These are phyloP conservation scores for Pseudoperonospora humuli DNA, from an alignment of 352 stramenopile species.

Conservation along the genomic window DNA sequence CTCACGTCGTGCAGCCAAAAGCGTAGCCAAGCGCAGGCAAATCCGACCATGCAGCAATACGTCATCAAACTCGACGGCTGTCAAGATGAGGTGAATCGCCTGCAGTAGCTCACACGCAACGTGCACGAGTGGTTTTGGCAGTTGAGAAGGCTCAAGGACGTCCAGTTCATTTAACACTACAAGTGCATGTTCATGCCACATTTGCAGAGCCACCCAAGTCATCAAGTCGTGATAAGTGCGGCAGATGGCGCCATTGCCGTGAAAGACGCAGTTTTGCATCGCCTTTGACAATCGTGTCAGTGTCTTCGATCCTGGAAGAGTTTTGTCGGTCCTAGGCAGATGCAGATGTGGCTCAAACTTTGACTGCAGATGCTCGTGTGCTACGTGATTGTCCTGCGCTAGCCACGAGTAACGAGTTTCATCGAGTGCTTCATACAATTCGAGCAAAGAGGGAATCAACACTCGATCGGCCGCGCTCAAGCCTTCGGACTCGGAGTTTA, in stretches of 20 bases:
- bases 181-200: constrained; percentile 31
- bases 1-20: constrained; percentile 27
- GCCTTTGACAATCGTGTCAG: constrained; percentile 15
- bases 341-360: neutral
- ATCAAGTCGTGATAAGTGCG: constrained; percentile 29
- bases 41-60: constrained; percentile 40
- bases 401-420: constrained; percentile 13
- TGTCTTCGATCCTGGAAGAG: constrained; percentile 4
- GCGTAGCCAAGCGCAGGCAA: constrained; percentile 27
- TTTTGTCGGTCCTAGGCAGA: constrained; percentile 3
- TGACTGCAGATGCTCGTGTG: constrained; percentile 7
- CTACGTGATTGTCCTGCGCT: constrained; percentile 8
- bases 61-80: constrained; percentile 38
- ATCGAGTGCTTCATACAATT: constrained; percentile 23
- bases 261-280: constrained; percentile 21
- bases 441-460: constrained; percentile 18
- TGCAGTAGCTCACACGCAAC: constrained; percentile 30
- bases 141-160: constrained; percentile 4
- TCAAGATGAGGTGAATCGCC: constrained; percentile 35
- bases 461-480: neutral
- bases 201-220: constrained; percentile 22
- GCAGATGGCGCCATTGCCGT: constrained; percentile 14
- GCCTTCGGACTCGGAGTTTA: neutral
- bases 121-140: constrained; percentile 12
- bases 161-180: constrained; percentile 34